Conservation (phyloP, 108 stramenopile species). For the Discostella pseudostelligera region DNA sequence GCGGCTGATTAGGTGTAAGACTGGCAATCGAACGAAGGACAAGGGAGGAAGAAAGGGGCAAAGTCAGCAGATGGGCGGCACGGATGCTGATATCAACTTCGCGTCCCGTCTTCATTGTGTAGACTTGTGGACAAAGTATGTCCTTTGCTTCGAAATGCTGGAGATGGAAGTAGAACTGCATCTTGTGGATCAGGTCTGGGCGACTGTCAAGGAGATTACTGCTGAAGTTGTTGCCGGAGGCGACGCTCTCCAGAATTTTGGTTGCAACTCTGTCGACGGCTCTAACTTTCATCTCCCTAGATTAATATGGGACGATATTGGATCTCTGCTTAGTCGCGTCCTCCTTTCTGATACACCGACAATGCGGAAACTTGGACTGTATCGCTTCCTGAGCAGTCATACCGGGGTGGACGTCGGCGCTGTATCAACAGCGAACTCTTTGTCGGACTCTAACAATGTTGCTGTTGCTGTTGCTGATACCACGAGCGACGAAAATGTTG, state of each 20-base stretch:
- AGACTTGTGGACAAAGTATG: constrained; percentile 68
- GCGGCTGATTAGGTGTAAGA: constrained; percentile 1
- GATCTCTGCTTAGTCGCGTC: constrained; percentile 56
- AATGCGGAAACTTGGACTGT: constrained; percentile 72
- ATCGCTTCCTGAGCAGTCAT: constrained; percentile 61
- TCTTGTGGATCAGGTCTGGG: constrained; percentile 84
- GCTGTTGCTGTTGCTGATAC: not conserved
- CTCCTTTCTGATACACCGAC: constrained; percentile 66
- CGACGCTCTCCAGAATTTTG: not conserved
- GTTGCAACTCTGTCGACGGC: not conserved
- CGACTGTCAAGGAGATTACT: constrained; percentile 56
- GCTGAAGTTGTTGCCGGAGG: constrained; percentile 4
- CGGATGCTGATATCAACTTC: not conserved
- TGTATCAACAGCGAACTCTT: not conserved
- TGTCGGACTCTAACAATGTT: constrained; percentile 6
- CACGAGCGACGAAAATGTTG: not conserved
- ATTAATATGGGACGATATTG: constrained; percentile 66
- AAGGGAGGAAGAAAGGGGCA: not conserved
- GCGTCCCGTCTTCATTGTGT: not conserved
- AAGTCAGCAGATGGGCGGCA: not conserved
- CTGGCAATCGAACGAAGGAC: constrained; percentile 4
- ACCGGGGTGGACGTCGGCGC: constrained; percentile 39
- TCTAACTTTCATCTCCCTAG: constrained; percentile 18
- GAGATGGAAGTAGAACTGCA: constrained; percentile 87
- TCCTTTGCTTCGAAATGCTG: constrained; percentile 71